A percentile compares a stretch with the other conserved stretches of the same genome.
phyloP scores from a whole-genome alignment of 1,284 basidiomycete species.

The Paramarasmius palmivorus region DNA sequence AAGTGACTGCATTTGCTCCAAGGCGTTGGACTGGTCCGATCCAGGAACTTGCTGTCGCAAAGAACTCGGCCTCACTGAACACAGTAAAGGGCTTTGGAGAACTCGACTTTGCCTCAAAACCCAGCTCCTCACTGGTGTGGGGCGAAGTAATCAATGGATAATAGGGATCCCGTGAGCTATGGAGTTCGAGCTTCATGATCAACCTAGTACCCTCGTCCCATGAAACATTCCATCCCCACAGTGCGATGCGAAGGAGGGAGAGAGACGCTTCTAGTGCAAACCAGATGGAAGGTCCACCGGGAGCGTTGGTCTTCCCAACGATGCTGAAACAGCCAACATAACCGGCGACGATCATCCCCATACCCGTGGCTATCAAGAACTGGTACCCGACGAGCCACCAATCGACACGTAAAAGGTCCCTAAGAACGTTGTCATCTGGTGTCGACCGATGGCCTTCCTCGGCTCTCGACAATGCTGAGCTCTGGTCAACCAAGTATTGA shows the following conservation, averaged over 20 bases:
- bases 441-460: not conserved
- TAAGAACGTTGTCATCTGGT: not conserved
- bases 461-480: no score
- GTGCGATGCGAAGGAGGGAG: not conserved
- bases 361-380: conserved; percentile 3
- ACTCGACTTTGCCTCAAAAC: not conserved
- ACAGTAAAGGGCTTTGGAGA: not conserved
- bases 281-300: not conserved
- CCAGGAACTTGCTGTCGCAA: not conserved
- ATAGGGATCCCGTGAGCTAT: not conserved
- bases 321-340: conserved; percentile 12
- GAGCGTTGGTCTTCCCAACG: not conserved
- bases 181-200: not conserved
- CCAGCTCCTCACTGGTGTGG: not conserved
- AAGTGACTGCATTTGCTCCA: not conserved
- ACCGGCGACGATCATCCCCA: conserved; percentile 2
- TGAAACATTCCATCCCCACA: conserved; percentile 1
- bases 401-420: not conserved
- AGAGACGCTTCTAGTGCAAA: not conserved
- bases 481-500: no score
- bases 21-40: not conserved
- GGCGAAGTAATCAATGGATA: not conserved
- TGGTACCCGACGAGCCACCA: not conserved
- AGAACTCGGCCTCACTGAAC: not conserved
- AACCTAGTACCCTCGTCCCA: not conserved